Evolutionary conservation across 129 eudicot genomes (phyloP), one percentile per base, ranked within the genome.

Genomic region (Tagetes patula): DNA sequence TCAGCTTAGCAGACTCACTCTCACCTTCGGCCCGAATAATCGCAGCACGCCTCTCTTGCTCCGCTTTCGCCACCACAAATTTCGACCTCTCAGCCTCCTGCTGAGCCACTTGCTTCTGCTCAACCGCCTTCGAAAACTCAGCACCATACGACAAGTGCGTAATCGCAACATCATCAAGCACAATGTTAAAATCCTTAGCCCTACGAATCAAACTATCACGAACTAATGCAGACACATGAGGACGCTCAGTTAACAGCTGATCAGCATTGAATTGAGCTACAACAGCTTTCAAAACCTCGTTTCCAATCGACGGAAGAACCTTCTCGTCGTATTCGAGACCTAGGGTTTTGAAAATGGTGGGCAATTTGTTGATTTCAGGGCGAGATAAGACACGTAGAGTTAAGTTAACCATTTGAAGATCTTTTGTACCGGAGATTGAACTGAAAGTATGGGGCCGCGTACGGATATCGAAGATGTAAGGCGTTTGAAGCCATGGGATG

Each of bases 31-130:
- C 96, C 85, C 98, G 85, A 40, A 92, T 89, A 61, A 92, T 84
- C 0, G 98, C 98, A 0, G 96, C 96, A 4, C 96, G 81, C 72
- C 86, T 70, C 82, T 92, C 98, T 85, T 92, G 98, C 78, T 92
- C 96, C 8, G 96, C 88, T 73, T 92, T 92, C 0, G 87, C 87
- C 52, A 92, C 98, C 12, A 92, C 95, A 67, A 84, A 92, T 77
- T 74, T 92, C 5, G 95, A 87, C 83, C 98, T 46, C 88, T 93
- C 98, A 0, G 98, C 98, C 87, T 93, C 98, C 71, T 93, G 98
- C 80, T 93, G 98, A 0, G 98, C 96, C 79, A 93, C 98, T 79
- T 93, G 98, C 86, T 93, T 93, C 87, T 87, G 96, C 86, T 93
- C 98, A 65, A 93, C 98, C 1, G 96, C 98, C 87, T 71, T 89